Evolutionary conservation across 2,329 filamentous ascomycete genomes (phyloP), one percentile per base, ranked within the genome.

Genomic region (Curvularia spicifera): DNA sequence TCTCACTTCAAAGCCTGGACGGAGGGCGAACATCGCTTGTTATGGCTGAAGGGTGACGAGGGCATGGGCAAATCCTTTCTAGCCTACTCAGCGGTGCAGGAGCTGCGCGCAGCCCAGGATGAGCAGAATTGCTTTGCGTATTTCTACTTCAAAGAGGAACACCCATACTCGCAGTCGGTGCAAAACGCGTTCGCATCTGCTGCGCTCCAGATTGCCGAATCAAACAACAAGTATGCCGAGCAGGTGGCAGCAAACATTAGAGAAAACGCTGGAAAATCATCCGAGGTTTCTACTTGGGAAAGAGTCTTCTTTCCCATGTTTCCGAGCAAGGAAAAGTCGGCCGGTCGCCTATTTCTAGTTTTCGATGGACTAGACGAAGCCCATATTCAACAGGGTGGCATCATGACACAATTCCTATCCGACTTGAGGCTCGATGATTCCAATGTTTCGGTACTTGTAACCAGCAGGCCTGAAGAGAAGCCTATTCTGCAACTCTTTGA

Each of bases 141-240:
- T 40, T 79, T 77, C 52, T 78, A 76, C 48, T 78, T 78, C 53
- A 72, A 74, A 1, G 76, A 78, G 40, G 76, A 77, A 15, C 58
- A 70, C 5, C 52, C 65, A 3, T 69, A 67, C 28, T 51, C 72
- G 5, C 64, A 61, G 0, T 59, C 56, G 0, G 61, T 74, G 1
- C 12, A 68, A 3, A 68, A 63, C 15, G 72, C 67, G 1, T 29
- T 78, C 1, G 59, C 70, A 3, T 72, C 66, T 0, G 52, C 72
- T 10, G 63, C 72, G 3, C 66, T 72, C 3, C 76, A 76, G 6
- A 63, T 78, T 2, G 73, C 69, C 0, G 74, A 74, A 18, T 61
- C 69, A 5, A 74, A 72, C 44, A 59, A 58, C 0, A 56, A 59
- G 0, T 65, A 75, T 0, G 76, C 76, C 13, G 72, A 78, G 48